Conservation (phyloP, 1,284 basidiomycete species). For the Heliocybe sulcata region DNA sequence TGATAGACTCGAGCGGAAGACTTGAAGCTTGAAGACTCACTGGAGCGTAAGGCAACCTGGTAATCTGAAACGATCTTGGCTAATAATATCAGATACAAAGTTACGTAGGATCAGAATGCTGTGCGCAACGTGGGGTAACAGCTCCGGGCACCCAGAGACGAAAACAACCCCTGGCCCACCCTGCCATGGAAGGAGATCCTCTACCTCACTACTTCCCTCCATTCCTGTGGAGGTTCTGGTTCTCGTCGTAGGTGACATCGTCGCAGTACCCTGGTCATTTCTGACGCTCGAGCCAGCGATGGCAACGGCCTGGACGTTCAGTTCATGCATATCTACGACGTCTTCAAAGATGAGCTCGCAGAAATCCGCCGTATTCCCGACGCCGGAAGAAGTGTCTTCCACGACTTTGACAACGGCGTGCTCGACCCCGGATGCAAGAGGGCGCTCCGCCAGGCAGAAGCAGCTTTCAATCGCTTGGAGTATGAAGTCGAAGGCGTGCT, state of each 20-base stretch:
- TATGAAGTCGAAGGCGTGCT: slow-evolving; percentile 30
- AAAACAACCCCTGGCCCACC: no score
- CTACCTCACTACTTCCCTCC: slow-evolving; percentile 24
- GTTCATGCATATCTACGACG: slow-evolving; percentile 43
- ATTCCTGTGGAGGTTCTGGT: slow-evolving; percentile 36
- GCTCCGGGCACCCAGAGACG: no score
- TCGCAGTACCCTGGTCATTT: background rate
- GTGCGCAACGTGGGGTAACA: no score
- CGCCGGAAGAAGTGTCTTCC: slow-evolving; percentile 28
- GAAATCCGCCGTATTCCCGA: slow-evolving; percentile 31
- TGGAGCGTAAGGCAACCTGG: no score
- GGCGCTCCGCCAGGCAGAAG: slow-evolving; percentile 30
- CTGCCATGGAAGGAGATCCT: no score
- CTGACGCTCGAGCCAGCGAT: slow-evolving; percentile 12
- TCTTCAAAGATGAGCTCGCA: slow-evolving; percentile 38
- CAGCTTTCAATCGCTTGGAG: slow-evolving; percentile 34
- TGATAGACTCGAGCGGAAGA: no score
- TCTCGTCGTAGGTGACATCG: slow-evolving; percentile 22
- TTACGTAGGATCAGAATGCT: background rate
- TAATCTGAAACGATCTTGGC: no score
- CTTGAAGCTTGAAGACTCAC: no score
- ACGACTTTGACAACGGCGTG: slow-evolving; percentile 28
- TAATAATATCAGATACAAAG: background rate
- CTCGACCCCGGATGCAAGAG: slow-evolving; percentile 9
- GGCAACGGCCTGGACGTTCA: slow-evolving; percentile 24